Conservation (phyloP, 2,329 filamentous ascomycete species). For the Penicillium nordicum region DNA sequence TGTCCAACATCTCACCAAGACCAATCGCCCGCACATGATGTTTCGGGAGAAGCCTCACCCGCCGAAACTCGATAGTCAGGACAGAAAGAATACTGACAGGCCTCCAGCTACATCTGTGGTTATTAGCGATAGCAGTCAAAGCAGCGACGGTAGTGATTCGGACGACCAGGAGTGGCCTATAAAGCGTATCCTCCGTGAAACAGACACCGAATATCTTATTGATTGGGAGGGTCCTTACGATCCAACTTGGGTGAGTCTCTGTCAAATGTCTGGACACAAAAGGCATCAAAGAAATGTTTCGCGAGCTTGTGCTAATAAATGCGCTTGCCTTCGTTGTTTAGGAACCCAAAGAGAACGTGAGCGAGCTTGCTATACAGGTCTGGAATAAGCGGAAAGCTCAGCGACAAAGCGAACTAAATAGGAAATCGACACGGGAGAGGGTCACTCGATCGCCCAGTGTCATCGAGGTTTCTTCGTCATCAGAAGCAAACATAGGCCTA, state of each 20-base stretch:
- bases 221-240: conserved; percentile 38
- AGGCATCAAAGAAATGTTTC: background rate
- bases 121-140: conserved; percentile 8
- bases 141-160: conserved; percentile 6
- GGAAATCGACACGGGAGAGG: background rate
- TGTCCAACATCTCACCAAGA: background rate
- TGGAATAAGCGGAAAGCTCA: conserved; percentile 29
- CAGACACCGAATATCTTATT: conserved; percentile 35
- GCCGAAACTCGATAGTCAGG: conserved; percentile 9
- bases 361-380: conserved; percentile 26
- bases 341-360: conserved; percentile 38
- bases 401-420: conserved; percentile 6
- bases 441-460: background rate
- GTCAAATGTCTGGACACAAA: background rate
- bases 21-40: conserved; percentile 6
- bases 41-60: background rate
- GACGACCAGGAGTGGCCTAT: conserved; percentile 35
- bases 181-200: conserved; percentile 38
- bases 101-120: conserved; percentile 9
- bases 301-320: background rate
- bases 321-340: conserved; percentile 9
- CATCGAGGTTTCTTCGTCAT: background rate
- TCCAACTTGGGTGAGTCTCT: conserved; percentile 38
- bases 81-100: conserved; percentile 14
- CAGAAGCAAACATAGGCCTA: background rate